Base-by-base conservation (phyloP, 2,329 filamentous ascomycete species). In the Lanzia echinophila region DNA sequence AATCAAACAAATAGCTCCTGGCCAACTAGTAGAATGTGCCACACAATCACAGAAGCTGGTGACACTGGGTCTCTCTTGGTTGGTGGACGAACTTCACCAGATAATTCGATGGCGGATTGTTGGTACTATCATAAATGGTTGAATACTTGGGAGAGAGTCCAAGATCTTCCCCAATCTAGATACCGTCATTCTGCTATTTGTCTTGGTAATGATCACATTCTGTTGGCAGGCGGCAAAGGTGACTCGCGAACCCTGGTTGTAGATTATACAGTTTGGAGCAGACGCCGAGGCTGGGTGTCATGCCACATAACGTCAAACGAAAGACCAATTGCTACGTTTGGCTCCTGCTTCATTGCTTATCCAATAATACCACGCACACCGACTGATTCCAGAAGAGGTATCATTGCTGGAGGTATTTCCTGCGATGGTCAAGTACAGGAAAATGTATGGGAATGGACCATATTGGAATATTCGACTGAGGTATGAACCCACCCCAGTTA, bases 81-180 rank as follows among this genome's bases (percentile, higher is more conserved):
- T 31, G 91, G 92, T 22, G 92, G 92, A 5, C 79, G 91, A 56
- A 76, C 79, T n/a, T 92, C 89, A 7, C 90, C 91, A 4, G 76
- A 83, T 12, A 78, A 76, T 31, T 83, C 83, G 1, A 73, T 89
- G 41, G 73, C 74, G 34, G 88, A 94, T 67, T 90, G 87, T 62
- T 96, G 89, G 89, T 62, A 90, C 1, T 81, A 85, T 58, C 75
- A 79, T 50, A 78, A 78, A 48, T 75, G 75, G 3, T 59, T 63
- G 2, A 69, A 68, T 42, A 31, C 68, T 13, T 96, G 90, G 90
- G 74, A 76, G 55, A 76, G 74, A 58, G 77, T 81, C 13, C 75
- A 84, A 55, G 77, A 81, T 62, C 73, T 96, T n/a, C 84, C 86
- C 0, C 63, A 73, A n/a, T 78, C 86, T 10, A 75, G 90, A 22